Base-by-base conservation (phyloP, 2,329 filamentous ascomycete genomes). In the Beauveria sp. region DNA sequence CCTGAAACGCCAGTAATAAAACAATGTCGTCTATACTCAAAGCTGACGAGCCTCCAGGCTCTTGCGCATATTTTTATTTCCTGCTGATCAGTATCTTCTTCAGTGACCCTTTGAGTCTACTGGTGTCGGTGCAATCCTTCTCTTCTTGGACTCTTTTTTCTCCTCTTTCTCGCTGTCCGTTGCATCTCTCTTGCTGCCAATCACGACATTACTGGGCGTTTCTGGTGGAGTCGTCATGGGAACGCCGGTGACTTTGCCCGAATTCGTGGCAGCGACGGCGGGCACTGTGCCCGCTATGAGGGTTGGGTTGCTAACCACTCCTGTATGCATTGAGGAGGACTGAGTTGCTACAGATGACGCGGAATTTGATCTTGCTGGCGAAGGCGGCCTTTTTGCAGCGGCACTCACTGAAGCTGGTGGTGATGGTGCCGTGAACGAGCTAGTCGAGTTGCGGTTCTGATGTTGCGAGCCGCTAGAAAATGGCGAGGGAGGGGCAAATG, bases 181-280 rank as follows among this genome's bases (percentile, higher is more conserved):
- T 14, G 79, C 79, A 30, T 87, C 84, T 64, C 84, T 77, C 71
- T 87, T 87, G 18, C 76, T 73, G 34, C 81, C 81, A 3, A 71
- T 69, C 51, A 68, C 66, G 1, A 69, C 65, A 50, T 70, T 73
- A 46, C 81, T 80, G 6, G 93, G 93, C 3, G 93, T 97, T 72
- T 96, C 89, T 1, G 93, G 94, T 2, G 94, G 93, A 8, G 93
- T 97, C 43, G 90, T 91, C 68, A 96, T 84, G 0, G 92, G 90
- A 48, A 96, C 76, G 0, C 82, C 80, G 0, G 79, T 78, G 3
- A 84, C 77, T 67, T 84, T 84, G 48, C 80, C 81, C 1, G 89
- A 90, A 64, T 87, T 89, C 10, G 89, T 79, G 6, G 90, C 90
- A 14, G 90, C 86, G 28, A 96, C 84, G 57, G 87, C 82, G 0